These are phyloP conservation scores for Trematosphaeria pertusa DNA, from an alignment of 2,329 filamentous ascomycete species.

Conservation along the genomic window DNA sequence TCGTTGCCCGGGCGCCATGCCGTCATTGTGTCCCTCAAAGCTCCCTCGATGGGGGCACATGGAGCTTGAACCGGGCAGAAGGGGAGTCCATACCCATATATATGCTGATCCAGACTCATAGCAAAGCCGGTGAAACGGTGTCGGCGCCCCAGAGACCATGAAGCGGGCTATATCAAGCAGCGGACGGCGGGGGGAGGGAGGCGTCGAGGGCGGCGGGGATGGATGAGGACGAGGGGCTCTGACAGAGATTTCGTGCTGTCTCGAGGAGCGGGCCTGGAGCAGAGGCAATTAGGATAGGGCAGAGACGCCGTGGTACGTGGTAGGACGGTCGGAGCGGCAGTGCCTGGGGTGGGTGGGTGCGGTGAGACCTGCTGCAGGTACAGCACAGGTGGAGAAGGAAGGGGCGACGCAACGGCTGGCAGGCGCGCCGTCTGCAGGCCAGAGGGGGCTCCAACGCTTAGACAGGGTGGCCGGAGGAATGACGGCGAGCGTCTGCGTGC, in stretches of 20 bases:
- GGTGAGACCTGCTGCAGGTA: slow-evolving; percentile 17
- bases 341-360: slow-evolving; percentile 27
- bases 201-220: slow-evolving; percentile 21
- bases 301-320: slow-evolving; percentile 37
- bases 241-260: slow-evolving; percentile 27
- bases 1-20: slow-evolving; percentile 21
- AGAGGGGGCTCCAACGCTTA: slow-evolving; percentile 23
- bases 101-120: slow-evolving; percentile 52
- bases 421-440: slow-evolving; percentile 25
- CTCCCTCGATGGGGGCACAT: slow-evolving; percentile 18
- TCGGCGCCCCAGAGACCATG: slow-evolving; percentile 38
- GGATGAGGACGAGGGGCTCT: slow-evolving; percentile 17
- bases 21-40: slow-evolving; percentile 12
- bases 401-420: slow-evolving; percentile 33
- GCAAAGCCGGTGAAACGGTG: slow-evolving; percentile 40
- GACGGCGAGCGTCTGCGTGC: slow-evolving; percentile 32
- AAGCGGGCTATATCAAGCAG: slow-evolving; percentile 31
- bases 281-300: slow-evolving; percentile 30
- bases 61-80: slow-evolving; percentile 24
- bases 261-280: slow-evolving; percentile 22
- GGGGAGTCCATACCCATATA: slow-evolving; percentile 48
- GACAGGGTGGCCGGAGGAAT: slow-evolving; percentile 18
- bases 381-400: slow-evolving; percentile 16
- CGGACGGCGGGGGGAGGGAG: slow-evolving; percentile 21
- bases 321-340: slow-evolving; percentile 30